Evolutionary conservation across 345 rosid genomes (phyloP).

Genomic region (Turritis glabra): DNA sequence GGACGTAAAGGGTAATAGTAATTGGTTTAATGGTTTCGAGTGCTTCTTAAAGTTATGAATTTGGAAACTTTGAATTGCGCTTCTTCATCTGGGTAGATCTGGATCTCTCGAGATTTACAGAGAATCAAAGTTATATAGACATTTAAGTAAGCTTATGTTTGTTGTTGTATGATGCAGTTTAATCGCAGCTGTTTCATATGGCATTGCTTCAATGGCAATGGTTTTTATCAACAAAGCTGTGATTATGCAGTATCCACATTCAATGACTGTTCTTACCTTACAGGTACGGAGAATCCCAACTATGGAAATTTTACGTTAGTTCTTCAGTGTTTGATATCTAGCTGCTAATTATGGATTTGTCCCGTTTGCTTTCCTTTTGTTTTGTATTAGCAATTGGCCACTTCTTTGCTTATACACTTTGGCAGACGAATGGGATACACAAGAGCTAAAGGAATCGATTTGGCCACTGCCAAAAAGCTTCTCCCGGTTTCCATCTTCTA

Average conservation of each 20-base stretch:
- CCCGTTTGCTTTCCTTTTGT: background rate
- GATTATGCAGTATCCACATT: conserved; percentile 77
- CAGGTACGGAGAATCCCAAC: conserved; percentile 53
- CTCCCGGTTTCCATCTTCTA: conserved; percentile 84
- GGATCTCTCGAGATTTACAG: conserved; percentile 14
- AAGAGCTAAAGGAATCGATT: conserved; percentile 58
- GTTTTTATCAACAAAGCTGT: conserved; percentile 95
- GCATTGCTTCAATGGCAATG: conserved; percentile 96
- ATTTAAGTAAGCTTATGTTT: background rate
- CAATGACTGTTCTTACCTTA: conserved; percentile 83
- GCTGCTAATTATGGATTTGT: conserved; percentile 2
- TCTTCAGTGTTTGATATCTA: background rate
- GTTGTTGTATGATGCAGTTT: conserved; percentile 50
- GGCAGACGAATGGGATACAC: conserved; percentile 72
- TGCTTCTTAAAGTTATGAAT: background rate
- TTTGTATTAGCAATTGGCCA: conserved; percentile 80
- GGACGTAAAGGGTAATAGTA: background rate
- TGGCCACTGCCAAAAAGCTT: conserved; percentile 71
- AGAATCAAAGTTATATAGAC: background rate
- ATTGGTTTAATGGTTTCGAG: background rate
- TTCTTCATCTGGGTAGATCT: conserved; percentile 32
- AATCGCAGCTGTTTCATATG: conserved; percentile 81
- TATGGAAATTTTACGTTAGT: background rate
- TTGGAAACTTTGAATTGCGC: background rate
- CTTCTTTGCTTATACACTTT: conserved; percentile 77